Conservation (phyloP, 495 filamentous ascomycete species). For the Lasiosphaeriaceae sp. region DNA sequence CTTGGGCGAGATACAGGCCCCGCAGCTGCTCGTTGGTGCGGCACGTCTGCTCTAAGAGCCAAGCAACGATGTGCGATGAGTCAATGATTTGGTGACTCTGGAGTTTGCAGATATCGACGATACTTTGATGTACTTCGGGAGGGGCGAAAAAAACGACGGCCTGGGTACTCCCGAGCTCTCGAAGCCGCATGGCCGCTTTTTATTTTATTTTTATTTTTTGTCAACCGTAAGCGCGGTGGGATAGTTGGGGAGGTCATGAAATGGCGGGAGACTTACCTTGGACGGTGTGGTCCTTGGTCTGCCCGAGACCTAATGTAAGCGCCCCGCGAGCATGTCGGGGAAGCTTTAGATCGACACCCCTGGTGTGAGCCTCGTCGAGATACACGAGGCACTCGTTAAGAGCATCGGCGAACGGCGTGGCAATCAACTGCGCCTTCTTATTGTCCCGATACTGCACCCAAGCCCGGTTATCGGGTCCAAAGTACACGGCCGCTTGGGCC, state of each 20-base stretch:
- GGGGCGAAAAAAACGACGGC: constrained; percentile 32
- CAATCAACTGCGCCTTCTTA: constrained; percentile 28
- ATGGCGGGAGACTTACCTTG: too few species aligned
- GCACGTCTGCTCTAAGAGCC: constrained; percentile 60
- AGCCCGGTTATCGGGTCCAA: constrained; percentile 34
- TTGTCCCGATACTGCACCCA: constrained; percentile 31
- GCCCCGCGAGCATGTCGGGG: constrained; percentile 37
- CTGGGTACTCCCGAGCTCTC: constrained; percentile 29
- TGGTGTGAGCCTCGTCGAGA: constrained; percentile 44
- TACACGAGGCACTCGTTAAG: constrained; percentile 40
- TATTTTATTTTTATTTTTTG: too few species aligned
- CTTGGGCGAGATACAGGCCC: constrained; percentile 52
- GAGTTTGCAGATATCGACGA: constrained; percentile 30
- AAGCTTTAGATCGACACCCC: constrained; percentile 47
- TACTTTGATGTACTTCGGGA: constrained; percentile 42
- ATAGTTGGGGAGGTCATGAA: too few species aligned
- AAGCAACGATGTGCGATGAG: constrained; percentile 49
- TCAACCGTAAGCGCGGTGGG: too few species aligned
- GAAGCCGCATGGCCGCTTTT: constrained; percentile 14
- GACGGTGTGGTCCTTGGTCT: constrained; percentile 47
- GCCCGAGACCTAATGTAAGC: constrained; percentile 41
- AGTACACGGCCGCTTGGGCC: constrained; percentile 32
- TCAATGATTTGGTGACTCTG: constrained; percentile 17
- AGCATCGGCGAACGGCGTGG: constrained; percentile 39
- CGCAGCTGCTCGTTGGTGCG: constrained; percentile 47